Evolutionary conservation across 768 basidiomycete species (phyloP).

Genomic region (Amanita inopinata): DNA sequence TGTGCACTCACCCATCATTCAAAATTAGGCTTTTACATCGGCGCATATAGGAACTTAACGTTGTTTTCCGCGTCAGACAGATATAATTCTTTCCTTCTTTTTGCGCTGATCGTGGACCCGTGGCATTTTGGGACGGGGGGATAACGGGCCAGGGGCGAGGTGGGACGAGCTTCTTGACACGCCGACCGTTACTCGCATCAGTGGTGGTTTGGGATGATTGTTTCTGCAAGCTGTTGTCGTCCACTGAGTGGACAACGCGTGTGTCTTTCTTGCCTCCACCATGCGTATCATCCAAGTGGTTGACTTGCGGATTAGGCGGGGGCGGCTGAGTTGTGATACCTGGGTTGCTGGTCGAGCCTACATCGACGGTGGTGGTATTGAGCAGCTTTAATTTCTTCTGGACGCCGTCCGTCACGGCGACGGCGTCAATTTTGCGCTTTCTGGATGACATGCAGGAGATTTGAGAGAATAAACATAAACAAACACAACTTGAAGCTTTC

Average conservation of each 20-base stretch:
- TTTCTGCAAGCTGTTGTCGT: too few species aligned
- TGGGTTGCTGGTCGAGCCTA: not conserved
- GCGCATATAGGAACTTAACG: conserved; percentile 62
- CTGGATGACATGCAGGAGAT: conserved; percentile 16
- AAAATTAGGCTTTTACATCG: conserved; percentile 67
- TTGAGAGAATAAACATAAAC: conserved; percentile 13
- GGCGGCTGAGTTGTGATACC: not conserved
- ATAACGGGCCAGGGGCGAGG: conserved; percentile 72
- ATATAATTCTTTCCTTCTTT: conserved; percentile 76
- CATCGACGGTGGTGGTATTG: not conserved
- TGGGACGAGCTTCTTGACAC: conserved; percentile 60
- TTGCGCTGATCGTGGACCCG: conserved; percentile 72
- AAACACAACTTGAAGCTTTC: conserved; percentile 13
- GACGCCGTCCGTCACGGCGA: not conserved
- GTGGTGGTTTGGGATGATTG: too few species aligned
- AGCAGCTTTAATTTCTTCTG: not conserved
- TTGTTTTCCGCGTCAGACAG: conserved; percentile 69
- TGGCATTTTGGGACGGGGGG: conserved; percentile 63
- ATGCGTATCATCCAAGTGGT: not conserved
- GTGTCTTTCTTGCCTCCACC: too few species aligned
- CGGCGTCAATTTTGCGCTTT: conserved; percentile 31
- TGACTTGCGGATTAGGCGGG: not conserved
- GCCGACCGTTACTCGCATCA: too few species aligned
- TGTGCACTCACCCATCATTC: conserved; percentile 53
- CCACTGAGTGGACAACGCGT: too few species aligned